A percentile compares a stretch with the other conserved stretches of the same genome.
These are phyloP conservation scores for Leucosporidium scottii DNA, from an alignment of 768 basidiomycete species.

Conservation along the genomic window DNA sequence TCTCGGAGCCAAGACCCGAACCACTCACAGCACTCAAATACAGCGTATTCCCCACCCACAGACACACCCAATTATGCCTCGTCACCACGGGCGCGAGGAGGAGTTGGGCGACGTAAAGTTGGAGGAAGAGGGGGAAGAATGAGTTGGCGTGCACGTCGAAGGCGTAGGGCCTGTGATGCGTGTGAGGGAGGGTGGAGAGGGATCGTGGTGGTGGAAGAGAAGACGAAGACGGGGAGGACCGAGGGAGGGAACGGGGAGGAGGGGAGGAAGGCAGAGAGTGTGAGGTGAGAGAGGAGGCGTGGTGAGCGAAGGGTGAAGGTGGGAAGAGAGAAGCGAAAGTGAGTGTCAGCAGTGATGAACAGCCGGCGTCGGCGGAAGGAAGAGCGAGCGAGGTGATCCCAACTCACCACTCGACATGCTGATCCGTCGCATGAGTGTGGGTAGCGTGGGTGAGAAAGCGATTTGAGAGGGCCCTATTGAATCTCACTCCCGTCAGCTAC, in stretches of 20 bases:
- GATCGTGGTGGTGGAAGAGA: slow-evolving; percentile 62
- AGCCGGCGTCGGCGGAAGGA: no score
- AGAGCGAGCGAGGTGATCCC: no score
- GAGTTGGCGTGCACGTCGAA: slow-evolving; percentile 96
- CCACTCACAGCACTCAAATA: slow-evolving; percentile 57
- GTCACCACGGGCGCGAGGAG: slow-evolving; percentile 76
- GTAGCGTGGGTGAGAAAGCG: slow-evolving; percentile 34
- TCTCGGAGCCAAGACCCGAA: no score
- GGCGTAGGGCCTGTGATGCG: slow-evolving; percentile 65
- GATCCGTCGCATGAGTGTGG: slow-evolving; percentile 32
- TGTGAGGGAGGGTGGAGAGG: slow-evolving; percentile 47
- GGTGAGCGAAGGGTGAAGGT: no score
- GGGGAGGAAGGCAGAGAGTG: no score
- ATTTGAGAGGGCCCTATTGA: slow-evolving; percentile 29
- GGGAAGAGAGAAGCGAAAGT: no score
- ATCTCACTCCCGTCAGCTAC: no score
- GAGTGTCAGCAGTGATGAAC: no score
- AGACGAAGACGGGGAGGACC: slow-evolving; percentile 60
- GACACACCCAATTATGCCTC: slow-evolving; percentile 83
- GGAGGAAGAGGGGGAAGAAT: slow-evolving; percentile 88
- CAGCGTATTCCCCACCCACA: slow-evolving; percentile 84
- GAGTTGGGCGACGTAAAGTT: slow-evolving; percentile 80
- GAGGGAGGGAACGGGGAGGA: slow-evolving; percentile 5
- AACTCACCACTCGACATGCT: slow-evolving; percentile 24
- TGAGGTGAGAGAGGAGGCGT: no score